Conservation (phyloP, 495 filamentous ascomycete genomes). For the Penicillium ochrochloron region DNA sequence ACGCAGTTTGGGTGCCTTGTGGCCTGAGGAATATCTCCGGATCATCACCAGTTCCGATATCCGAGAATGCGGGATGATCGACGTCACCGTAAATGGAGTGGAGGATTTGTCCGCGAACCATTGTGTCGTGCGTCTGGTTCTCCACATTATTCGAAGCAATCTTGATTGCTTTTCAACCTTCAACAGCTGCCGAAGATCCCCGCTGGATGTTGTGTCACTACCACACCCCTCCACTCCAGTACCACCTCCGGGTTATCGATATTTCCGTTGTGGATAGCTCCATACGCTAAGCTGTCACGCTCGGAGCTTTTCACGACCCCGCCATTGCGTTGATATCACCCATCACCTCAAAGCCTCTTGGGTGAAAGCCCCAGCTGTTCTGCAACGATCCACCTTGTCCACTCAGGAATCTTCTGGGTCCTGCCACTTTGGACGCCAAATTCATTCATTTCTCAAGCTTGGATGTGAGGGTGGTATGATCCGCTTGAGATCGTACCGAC, state of each 20-base stretch:
- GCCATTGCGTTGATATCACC: slow-evolving; percentile 23
- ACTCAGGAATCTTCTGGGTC: neutral
- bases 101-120: slow-evolving; percentile 11
- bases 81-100: slow-evolving; percentile 31
- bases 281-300: neutral
- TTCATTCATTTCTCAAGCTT: neutral
- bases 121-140: neutral
- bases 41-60: slow-evolving; percentile 23
- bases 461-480: slow-evolving; percentile 29
- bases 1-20: slow-evolving; percentile 19
- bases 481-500: slow-evolving; percentile 27
- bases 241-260: neutral
- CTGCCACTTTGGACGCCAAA: neutral
- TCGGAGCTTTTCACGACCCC: slow-evolving; percentile 9
- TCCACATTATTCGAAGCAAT: neutral
- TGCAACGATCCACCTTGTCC: too few species aligned
- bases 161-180: neutral
- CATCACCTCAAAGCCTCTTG: slow-evolving; percentile 12
- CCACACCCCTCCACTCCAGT: neutral
- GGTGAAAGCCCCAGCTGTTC: slow-evolving; percentile 1
- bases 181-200: neutral
- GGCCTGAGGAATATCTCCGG: slow-evolving; percentile 23
- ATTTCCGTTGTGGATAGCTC: neutral
- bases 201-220: neutral
- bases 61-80: slow-evolving; percentile 38